Evolutionary conservation across 768 basidiomycete genomes (phyloP), one percentile per base, ranked within the genome.

Genomic region (Russula ochroleuca): DNA sequence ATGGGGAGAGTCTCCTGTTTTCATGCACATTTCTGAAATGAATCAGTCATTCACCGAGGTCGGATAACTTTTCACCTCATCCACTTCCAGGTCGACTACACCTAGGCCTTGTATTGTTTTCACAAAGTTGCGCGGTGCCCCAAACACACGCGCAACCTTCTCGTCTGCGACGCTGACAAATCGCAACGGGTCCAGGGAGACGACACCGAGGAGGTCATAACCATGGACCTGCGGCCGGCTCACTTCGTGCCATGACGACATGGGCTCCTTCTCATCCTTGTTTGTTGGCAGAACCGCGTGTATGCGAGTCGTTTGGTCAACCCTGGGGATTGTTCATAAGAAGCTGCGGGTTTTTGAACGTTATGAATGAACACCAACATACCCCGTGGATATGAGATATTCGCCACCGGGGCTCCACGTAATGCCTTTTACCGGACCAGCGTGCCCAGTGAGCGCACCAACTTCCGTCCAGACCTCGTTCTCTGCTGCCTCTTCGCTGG

Each of bases 161-260:
- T 99, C 97, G 70, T 99, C 97, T 11, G 94, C 94, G 51, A 94
- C 87, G 68, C 92, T 95, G 21, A 87, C 88, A 72, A 98, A 96
- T 35, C 83, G 85, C 51, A 94, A 77, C 0, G 88, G 78, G 62
- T 82, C 80, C 51, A 96, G 79, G 73, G 93, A 95, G 3, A 82
- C 83, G 7, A 84, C 87, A 59, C 86, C 88, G 19, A 95, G 78
- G 41, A 98, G 77, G 70, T 98, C 94, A 73, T 98, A 98, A 8
- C 97, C 97, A 75, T 99, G 97, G 19, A 98, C 86, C 74, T 99
- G 97, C 21, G 97, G 97, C 4, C 97, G 86, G 31, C 83, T 84
- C 31, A 98, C 78, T 72, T 99, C 97, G 69, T 90, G 88, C 94
- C 94, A 96, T 10, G 77, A 74, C 17, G 67, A 68, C 2, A n/a